Evolutionary conservation across 164 flowering plant species (phyloP), one percentile per base, ranked within the genome.

Genomic region (Hamamelis virginiana): DNA sequence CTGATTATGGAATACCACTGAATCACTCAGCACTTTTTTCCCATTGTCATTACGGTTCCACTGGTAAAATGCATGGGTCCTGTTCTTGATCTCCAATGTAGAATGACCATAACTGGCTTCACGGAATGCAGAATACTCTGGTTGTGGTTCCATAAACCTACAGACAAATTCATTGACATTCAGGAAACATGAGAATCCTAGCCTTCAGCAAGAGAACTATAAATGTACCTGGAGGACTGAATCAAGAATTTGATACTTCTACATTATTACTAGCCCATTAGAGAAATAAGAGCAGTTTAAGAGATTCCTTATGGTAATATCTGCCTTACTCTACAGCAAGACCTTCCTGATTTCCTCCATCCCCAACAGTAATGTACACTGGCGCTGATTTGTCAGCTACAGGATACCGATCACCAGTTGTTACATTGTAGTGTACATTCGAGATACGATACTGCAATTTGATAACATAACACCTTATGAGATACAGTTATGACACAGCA

Each of bases 271-370:
- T 6, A 33, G 4, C 41, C 45, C 28, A 22, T 12, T 16, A 9
- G 27, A 33, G 19, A 13, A 55, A 38, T 12, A 21, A 57, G 22
- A 67, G 43, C 15, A 15, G 43, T 26, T 22, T 38, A 5, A 5
- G 8, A 22, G 21, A 19, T 51, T 51, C 21, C 33, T 10, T 8
- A 15, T 16, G 1, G 48, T n/a, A 16, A 1, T 46, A 38, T 53
- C 14, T 26, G 28, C 64, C 78, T 78, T 62, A 92, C 97, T 74
- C 89, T 70, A 69, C 81, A 63, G 97, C 99, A 52, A 95, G 89
- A 73, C 99, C 98, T 84, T 95, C 99, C 74, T 87, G 96, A 80
- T 95, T 95, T 76, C 99, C 98, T 66, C 99, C 98, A 85, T 95
- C 99, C 45, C 98, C 99, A 67, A 95, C 94, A 52, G 98, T 95